A percentile compares a stretch with the other conserved stretches of the same genome.
phyloP scores from a whole-genome alignment of 257 asterid genomes.

The Solanum arcanum region DNA sequence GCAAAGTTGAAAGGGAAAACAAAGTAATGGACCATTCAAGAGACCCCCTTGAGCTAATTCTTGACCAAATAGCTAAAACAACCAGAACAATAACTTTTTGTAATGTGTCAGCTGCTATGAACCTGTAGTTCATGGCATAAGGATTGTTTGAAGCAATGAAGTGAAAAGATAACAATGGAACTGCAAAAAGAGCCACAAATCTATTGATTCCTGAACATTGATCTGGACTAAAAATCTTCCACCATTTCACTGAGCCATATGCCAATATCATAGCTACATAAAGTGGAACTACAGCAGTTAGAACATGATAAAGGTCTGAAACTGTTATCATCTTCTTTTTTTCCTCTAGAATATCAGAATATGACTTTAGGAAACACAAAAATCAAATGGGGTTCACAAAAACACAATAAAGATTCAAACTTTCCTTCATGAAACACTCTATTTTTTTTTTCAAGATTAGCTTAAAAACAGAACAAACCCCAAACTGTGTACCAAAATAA shows the following conservation, averaged over 20 bases:
- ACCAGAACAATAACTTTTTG: constrained; percentile 47
- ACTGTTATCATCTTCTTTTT: constrained; percentile 22
- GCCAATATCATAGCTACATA: constrained; percentile 70
- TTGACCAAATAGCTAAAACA: constrained; percentile 45
- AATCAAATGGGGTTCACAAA: neutral
- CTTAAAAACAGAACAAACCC: neutral
- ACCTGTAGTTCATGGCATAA: constrained; percentile 52
- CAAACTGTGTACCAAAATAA: neutral
- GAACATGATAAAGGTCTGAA: constrained; percentile 53
- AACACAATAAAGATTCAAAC: neutral
- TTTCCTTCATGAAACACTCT: neutral
- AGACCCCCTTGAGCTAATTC: constrained; percentile 32
- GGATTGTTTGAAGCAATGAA: constrained; percentile 70
- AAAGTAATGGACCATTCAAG: constrained; percentile 68
- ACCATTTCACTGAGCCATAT: constrained; percentile 67
- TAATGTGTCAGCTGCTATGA: constrained; percentile 66
- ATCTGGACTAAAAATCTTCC: constrained; percentile 63
- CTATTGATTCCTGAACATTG: constrained; percentile 77
- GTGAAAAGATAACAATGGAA: constrained; percentile 59
- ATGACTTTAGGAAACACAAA: neutral
- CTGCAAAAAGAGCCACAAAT: constrained; percentile 67
- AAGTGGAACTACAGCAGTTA: constrained; percentile 62
- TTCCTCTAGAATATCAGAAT: neutral
- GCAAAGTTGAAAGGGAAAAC: constrained; percentile 56
- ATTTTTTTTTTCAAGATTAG: neutral